phyloP scores from a whole-genome alignment of 352 stramenopile species.

The Phytophthora podocarpi region DNA sequence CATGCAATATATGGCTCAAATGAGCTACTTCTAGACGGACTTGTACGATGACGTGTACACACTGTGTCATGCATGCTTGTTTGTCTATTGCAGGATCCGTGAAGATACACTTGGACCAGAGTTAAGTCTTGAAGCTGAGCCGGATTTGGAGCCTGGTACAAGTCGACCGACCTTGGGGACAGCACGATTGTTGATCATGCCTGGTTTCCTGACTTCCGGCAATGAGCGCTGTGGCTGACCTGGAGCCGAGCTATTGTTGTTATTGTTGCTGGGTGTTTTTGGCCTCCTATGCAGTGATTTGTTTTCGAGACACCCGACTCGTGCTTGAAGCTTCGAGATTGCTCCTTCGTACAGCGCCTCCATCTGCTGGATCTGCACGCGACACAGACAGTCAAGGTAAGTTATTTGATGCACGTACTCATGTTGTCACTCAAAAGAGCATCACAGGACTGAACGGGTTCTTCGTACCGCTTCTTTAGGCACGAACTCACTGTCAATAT shows the following conservation, averaged over 20 bases:
- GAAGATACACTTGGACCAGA: slow-evolving; percentile 18
- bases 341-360: slow-evolving; percentile 71
- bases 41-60: neutral
- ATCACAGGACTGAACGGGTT: neutral
- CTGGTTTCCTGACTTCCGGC: slow-evolving; percentile 29
- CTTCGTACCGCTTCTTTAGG: slow-evolving; percentile 48
- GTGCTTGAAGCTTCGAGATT: slow-evolving; percentile 73
- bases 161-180: slow-evolving; percentile 66
- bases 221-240: slow-evolving; percentile 21
- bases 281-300: slow-evolving; percentile 41
- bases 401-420: neutral
- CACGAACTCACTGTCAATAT: slow-evolving; percentile 62
- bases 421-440: neutral
- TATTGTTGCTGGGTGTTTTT: slow-evolving; percentile 30
- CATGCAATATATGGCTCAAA: slow-evolving; percentile 27
- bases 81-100: slow-evolving; percentile 24
- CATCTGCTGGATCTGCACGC: slow-evolving; percentile 68
- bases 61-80: neutral
- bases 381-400: neutral
- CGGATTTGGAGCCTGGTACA: slow-evolving; percentile 49
- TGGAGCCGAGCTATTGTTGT: slow-evolving; percentile 24
- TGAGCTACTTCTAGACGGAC: slow-evolving; percentile 3
- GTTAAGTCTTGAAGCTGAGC: slow-evolving; percentile 19
- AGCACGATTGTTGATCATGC: slow-evolving; percentile 28
- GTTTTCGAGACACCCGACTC: slow-evolving; percentile 62